Percentiles rank a stretch among this genome's conserved stretches.
These are phyloP conservation scores for Aspergillus sp. DNA, from an alignment of 2,329 filamentous ascomycete species.

Conservation along the genomic window DNA sequence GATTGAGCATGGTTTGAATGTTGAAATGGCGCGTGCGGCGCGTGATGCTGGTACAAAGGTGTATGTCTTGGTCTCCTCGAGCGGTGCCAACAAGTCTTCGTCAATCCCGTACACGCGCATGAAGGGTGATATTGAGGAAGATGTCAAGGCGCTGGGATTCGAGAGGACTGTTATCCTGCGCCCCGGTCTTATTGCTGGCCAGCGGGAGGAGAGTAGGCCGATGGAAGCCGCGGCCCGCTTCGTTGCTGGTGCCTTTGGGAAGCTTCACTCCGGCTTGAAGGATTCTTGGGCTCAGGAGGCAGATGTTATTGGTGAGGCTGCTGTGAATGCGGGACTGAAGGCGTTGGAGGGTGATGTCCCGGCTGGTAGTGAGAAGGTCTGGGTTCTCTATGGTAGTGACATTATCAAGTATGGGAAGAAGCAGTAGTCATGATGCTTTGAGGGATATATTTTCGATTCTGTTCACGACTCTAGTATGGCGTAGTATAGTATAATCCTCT, in stretches of 20 bases:
- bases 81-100: conserved; percentile 46
- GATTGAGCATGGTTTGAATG: conserved; percentile 81
- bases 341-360: conserved; percentile 35
- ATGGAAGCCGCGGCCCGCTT: conserved; percentile 52
- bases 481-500: too few species aligned
- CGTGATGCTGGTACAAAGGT: conserved; percentile 64
- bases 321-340: conserved; percentile 32
- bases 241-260: conserved; percentile 51
- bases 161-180: conserved; percentile 67
- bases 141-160: conserved; percentile 64
- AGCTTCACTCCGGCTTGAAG: conserved; percentile 48
- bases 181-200: conserved; percentile 70
- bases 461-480: too few species aligned
- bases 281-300: conserved; percentile 68
- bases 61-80: conserved; percentile 68
- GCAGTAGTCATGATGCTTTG: neutral
- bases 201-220: conserved; percentile 55
- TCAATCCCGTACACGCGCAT: conserved; percentile 57
- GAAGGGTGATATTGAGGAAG: conserved; percentile 83
- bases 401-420: conserved; percentile 28
- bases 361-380: conserved; percentile 34
- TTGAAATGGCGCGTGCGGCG: conserved; percentile 68
- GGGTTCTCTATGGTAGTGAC: conserved; percentile 31
- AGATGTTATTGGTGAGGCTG: conserved; percentile 55
- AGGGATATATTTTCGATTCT: neutral